phyloP scores from a whole-genome alignment of 1,284 basidiomycete genomes.

The Ceratobasidium theobromae region DNA sequence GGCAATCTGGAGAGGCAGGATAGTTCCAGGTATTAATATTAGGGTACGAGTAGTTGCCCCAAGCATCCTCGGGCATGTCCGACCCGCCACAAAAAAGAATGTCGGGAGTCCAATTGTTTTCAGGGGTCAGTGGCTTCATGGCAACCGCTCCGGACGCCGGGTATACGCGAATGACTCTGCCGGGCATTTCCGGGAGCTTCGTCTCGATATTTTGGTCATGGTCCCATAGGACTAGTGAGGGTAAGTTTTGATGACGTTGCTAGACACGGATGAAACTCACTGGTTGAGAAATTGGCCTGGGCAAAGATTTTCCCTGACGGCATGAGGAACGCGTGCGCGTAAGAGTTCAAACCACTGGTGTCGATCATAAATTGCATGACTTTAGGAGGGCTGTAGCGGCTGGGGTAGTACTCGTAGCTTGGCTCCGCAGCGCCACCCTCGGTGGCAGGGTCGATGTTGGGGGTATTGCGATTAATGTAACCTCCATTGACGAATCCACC shows the following conservation, averaged over 20 bases:
- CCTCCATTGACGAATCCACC: conserved; percentile 78
- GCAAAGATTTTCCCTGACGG: conserved; percentile 48
- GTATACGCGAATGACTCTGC: conserved; percentile 65
- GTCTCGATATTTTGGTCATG: conserved; percentile 65
- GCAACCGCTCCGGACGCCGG: conserved; percentile 74
- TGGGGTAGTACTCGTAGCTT: conserved; percentile 79
- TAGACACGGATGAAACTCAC: not conserved
- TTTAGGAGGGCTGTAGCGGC: conserved; percentile 48
- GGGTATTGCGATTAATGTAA: conserved; percentile 59
- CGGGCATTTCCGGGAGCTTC: conserved; percentile 58
- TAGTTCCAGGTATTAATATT: conserved; percentile 36
- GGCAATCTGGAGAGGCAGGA: conserved; percentile 59
- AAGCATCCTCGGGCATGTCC: conserved; percentile 61
- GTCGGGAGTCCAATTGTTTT: conserved; percentile 84
- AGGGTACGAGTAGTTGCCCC: conserved; percentile 49
- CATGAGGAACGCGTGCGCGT: conserved; percentile 53
- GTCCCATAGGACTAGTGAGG: conserved; percentile 57
- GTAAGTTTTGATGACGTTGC: not conserved
- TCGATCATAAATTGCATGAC: conserved; percentile 58
- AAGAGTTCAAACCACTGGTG: conserved; percentile 54
- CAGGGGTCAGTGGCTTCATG: conserved; percentile 86
- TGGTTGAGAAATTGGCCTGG: conserved; percentile 48
- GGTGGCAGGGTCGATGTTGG: conserved; percentile 57
- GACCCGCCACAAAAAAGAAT: conserved; percentile 87
- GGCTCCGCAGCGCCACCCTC: conserved; percentile 52